Conservation (phyloP, 2,329 filamentous ascomycete genomes). For the Cladophialophora exuberans region DNA sequence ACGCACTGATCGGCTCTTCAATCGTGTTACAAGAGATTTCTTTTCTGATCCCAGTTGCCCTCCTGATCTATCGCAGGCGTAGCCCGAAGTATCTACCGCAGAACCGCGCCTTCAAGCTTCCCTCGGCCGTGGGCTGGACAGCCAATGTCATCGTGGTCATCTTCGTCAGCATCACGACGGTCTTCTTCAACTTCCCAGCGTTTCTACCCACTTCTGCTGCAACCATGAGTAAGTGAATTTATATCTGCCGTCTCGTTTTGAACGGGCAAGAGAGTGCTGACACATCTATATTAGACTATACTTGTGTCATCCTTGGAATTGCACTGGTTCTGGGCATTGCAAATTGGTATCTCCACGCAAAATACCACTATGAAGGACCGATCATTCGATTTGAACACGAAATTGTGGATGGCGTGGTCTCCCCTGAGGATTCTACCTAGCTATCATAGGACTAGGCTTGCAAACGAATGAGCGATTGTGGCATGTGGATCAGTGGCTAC, state of each 20-base stretch:
- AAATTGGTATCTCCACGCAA: slow-evolving; percentile 19
- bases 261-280: neutral
- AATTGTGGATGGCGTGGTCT: too few species aligned
- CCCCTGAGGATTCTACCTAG: too few species aligned
- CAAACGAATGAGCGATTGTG: too few species aligned
- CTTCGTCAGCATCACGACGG: slow-evolving; percentile 21
- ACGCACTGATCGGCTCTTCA: slow-evolving; percentile 61
- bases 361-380: slow-evolving; percentile 17
- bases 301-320: slow-evolving; percentile 13
- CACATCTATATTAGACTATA: slow-evolving; percentile 16
- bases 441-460: too few species aligned
- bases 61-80: slow-evolving; percentile 14
- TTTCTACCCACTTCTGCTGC: slow-evolving; percentile 8
- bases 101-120: slow-evolving; percentile 10
- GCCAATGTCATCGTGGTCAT: slow-evolving; percentile 41
- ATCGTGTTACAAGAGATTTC: slow-evolving; percentile 60
- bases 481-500: too few species aligned
- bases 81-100: slow-evolving; percentile 6
- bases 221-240: slow-evolving; percentile 19
- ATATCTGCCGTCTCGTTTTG: neutral
- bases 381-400: slow-evolving; percentile 3
- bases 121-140: slow-evolving; percentile 5
- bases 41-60: slow-evolving; percentile 44
- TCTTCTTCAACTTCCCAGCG: slow-evolving; percentile 23
- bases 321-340: slow-evolving; percentile 8